Conservation (phyloP, 106 monocot genomes). For the Posidonia australis region DNA sequence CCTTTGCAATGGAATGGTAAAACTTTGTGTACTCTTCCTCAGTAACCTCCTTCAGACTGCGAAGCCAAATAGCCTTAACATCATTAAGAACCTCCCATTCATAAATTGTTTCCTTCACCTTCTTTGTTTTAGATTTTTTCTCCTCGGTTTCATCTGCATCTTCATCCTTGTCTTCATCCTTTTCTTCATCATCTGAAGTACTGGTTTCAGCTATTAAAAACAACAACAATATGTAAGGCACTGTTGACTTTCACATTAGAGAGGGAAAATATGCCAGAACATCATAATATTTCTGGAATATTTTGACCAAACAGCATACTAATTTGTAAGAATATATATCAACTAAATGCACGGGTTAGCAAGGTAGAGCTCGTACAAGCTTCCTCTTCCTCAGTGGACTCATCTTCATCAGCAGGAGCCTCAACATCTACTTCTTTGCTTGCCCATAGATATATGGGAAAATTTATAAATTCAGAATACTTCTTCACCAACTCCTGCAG, state of each 20-base stretch:
- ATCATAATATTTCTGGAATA: not conserved
- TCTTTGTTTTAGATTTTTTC: conserved; percentile 76
- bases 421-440: conserved; percentile 96
- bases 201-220: conserved; percentile 35
- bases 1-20: conserved; percentile 88
- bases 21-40: conserved; percentile 95
- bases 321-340: not conserved
- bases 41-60: conserved; percentile 88
- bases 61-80: conserved; percentile 97
- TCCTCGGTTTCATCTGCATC: conserved; percentile 37
- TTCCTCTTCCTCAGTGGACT: conserved; percentile 69
- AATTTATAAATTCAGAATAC: conserved; percentile 99
- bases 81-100: conserved; percentile 96
- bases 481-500: conserved; percentile 87
- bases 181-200: conserved; percentile 52
- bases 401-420: conserved; percentile 85
- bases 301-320: not conserved
- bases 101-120: conserved; percentile 69
- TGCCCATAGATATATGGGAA: conserved; percentile 95
- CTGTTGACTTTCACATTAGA: no score
- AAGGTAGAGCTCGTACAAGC: conserved; percentile 21
- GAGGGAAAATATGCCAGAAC: conserved; percentile 1
- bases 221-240: not conserved
- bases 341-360: not conserved
- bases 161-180: conserved; percentile 26